Evolutionary conservation across 1,139 yeast genomes (phyloP).

Genomic region (Diutina neorugosa): DNA sequence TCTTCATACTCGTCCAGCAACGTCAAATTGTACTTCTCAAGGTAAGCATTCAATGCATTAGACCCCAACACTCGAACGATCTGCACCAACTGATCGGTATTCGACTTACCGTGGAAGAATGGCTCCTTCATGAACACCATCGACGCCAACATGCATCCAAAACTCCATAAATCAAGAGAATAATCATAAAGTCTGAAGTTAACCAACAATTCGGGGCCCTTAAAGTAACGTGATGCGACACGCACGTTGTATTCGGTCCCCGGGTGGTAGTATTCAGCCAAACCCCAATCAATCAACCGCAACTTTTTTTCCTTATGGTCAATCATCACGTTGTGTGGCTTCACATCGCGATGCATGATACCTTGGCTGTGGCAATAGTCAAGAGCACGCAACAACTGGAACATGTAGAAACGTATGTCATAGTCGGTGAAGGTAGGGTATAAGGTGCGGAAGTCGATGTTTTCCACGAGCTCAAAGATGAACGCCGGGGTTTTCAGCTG

Average conservation of each 20-base stretch:
- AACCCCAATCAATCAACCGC: constrained; percentile 95
- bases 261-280: constrained; percentile 94
- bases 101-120: constrained; percentile 92
- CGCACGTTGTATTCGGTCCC: constrained; percentile 93
- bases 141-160: constrained; percentile 97
- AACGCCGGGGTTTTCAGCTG: constrained; percentile 87
- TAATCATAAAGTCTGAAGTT: constrained; percentile 90
- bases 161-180: constrained; percentile 91
- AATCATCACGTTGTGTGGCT: constrained; percentile 97
- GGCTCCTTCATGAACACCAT: constrained; percentile 95
- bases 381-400: constrained; percentile 75
- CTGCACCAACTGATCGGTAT: constrained; percentile 91
- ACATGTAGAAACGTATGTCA: constrained; percentile 84
- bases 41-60: constrained; percentile 62
- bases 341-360: constrained; percentile 96
- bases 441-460: constrained; percentile 79
- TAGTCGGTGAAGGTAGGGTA: constrained; percentile 80
- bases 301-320: constrained; percentile 67
- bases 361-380: constrained; percentile 97
- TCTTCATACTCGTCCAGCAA: constrained; percentile 65
- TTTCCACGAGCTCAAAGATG: constrained; percentile 82
- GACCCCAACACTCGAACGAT: constrained; percentile 92
- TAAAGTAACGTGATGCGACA: constrained; percentile 95
- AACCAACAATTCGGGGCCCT: constrained; percentile 95
- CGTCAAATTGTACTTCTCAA: constrained; percentile 63